Conservation (phyloP, 148 eudicot genomes). For the Heliamphora exappendiculata region DNA sequence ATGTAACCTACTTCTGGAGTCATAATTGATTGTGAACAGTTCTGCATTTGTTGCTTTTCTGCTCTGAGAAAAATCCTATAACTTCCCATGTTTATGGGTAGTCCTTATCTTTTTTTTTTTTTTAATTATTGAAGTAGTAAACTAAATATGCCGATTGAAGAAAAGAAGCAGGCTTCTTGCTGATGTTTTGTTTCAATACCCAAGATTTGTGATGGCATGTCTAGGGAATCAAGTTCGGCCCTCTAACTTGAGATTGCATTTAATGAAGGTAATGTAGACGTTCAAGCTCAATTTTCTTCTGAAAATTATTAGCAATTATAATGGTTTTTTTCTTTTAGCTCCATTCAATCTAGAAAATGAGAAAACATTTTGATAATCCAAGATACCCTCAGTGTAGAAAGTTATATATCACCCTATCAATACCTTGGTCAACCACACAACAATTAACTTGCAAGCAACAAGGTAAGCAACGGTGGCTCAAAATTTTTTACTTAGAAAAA, state of each 20-base stretch:
- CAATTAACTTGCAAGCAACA: too few species aligned
- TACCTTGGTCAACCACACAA: too few species aligned
- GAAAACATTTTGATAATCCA: too few species aligned
- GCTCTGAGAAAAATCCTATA: not conserved
- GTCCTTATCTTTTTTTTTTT: not conserved
- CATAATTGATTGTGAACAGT: not conserved
- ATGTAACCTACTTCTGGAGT: not conserved
- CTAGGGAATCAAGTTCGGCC: conserved; percentile 75
- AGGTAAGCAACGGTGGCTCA: too few species aligned
- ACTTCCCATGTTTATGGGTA: not conserved
- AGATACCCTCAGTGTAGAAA: too few species aligned
- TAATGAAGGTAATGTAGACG: conserved; percentile 54
- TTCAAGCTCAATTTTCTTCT: not conserved
- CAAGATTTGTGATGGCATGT: conserved; percentile 60
- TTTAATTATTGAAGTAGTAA: conserved; percentile 3
- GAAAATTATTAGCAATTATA: not conserved
- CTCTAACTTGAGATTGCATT: conserved; percentile 72
- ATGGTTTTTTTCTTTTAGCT: not conserved
- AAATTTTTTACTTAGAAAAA: too few species aligned
- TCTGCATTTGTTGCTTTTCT: not conserved
- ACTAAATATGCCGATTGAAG: conserved; percentile 45
- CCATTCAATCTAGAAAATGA: not conserved
- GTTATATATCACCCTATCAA: too few species aligned
- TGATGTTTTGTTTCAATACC: conserved; percentile 68
- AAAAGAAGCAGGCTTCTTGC: conserved; percentile 83